phyloP scores from a whole-genome alignment of 192 early-diverging fungal genomes.

The Oehlia diaphana region DNA sequence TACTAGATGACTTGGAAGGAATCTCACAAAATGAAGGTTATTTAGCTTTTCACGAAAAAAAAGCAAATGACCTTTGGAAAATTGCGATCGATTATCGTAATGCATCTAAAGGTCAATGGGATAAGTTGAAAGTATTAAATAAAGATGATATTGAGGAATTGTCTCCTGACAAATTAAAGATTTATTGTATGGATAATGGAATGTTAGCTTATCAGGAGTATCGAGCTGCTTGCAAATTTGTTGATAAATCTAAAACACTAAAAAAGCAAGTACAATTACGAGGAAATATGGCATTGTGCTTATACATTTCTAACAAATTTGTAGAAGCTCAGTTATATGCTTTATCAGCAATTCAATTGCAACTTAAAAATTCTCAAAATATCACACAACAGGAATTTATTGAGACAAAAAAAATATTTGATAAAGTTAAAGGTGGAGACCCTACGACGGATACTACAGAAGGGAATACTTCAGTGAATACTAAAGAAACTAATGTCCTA shows the following conservation, averaged over 20 bases:
- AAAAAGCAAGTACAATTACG: slow-evolving; percentile 5
- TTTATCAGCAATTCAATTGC: neutral
- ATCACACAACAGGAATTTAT: neutral
- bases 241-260: neutral
- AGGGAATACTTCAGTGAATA: neutral
- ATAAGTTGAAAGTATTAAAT: neutral
- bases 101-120: neutral
- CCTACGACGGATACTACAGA: too few relatives aligned
- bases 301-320: neutral
- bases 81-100: slow-evolving; percentile 11
- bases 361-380: neutral
- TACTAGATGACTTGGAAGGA: neutral
- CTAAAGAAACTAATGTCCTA: neutral
- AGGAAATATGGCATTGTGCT: neutral
- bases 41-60: neutral
- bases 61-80: neutral
- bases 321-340: slow-evolving; percentile 6
- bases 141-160: neutral
- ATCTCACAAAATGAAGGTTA: neutral
- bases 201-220: neutral
- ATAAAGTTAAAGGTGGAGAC: slow-evolving; percentile 5
- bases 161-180: neutral
- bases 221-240: slow-evolving; percentile 7
- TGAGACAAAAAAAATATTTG: slow-evolving; percentile 4
- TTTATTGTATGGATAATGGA: neutral